Evolutionary conservation across 2,329 filamentous ascomycete genomes (phyloP).

Genomic region (Colletotrichum navitas): DNA sequence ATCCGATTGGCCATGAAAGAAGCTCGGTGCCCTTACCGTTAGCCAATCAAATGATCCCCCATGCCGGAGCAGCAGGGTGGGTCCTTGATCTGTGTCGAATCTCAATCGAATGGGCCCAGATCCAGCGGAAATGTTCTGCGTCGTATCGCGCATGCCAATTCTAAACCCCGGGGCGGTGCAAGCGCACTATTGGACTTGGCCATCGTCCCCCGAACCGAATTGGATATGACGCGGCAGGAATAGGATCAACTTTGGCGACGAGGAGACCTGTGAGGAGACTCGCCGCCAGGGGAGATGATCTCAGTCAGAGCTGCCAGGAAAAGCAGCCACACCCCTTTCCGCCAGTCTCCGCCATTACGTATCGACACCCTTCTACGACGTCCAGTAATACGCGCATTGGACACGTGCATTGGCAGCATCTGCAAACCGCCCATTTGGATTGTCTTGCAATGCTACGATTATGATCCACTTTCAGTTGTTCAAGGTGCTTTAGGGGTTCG

Average conservation of each 20-base stretch:
- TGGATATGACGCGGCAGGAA: slow-evolving; percentile 6
- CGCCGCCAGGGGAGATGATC: not conserved
- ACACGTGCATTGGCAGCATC: slow-evolving; percentile 6
- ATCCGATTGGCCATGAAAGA: not conserved
- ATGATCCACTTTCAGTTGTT: slow-evolving; percentile 13
- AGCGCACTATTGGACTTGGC: not conserved
- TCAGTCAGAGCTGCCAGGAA: not conserved
- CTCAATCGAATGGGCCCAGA: slow-evolving; percentile 35
- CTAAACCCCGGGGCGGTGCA: not conserved
- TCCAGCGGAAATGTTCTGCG: slow-evolving; percentile 15
- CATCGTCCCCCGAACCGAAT: not conserved
- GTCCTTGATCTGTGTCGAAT: slow-evolving; percentile 28
- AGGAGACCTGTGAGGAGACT: not conserved
- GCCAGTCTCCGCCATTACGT: slow-evolving; percentile 18
- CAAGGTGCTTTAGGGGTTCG: not conserved
- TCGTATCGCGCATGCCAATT: not conserved
- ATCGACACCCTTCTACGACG: not conserved
- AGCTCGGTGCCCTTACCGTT: not conserved
- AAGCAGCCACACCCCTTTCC: slow-evolving; percentile 27
- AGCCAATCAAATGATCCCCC: slow-evolving; percentile 1
- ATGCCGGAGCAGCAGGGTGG: not conserved
- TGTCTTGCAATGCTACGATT: slow-evolving; percentile 5
- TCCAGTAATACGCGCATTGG: slow-evolving; percentile 18
- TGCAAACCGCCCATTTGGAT: slow-evolving; percentile 35
- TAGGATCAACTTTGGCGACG: not conserved